Evolutionary conservation across 495 filamentous ascomycete genomes (phyloP).

Genomic region (Daldinia concentrica): DNA sequence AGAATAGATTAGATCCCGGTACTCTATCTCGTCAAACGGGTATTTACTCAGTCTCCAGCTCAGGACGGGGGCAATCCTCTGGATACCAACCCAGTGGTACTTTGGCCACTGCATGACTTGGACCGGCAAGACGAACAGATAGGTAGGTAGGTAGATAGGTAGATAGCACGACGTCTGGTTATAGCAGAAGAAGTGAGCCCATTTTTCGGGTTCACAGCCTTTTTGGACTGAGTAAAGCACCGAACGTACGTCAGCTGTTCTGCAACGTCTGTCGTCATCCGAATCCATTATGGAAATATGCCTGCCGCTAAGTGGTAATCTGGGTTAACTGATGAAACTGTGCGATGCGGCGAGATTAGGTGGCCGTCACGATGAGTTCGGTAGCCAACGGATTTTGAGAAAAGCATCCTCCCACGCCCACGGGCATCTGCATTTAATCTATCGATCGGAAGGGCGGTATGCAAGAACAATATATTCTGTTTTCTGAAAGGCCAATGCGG

Average conservation of each 20-base stretch:
- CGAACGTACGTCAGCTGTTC: slow-evolving; percentile 42
- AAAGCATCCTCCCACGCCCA: slow-evolving; percentile 25
- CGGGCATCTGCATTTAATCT: slow-evolving; percentile 45
- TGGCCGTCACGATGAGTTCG: slow-evolving; percentile 37
- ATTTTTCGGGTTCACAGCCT: slow-evolving; percentile 43
- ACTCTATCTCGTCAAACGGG: slow-evolving; percentile 16
- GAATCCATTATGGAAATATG: slow-evolving; percentile 24
- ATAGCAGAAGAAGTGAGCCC: slow-evolving; percentile 34
- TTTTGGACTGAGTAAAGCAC: slow-evolving; percentile 30
- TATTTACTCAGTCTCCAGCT: slow-evolving; percentile 9
- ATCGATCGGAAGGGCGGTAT: slow-evolving; percentile 44
- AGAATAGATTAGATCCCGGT: slow-evolving; percentile 37
- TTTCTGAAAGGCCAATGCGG: slow-evolving; percentile 21
- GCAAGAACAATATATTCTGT: slow-evolving; percentile 36
- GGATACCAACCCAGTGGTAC: slow-evolving; percentile 35
- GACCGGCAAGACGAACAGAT: slow-evolving; percentile 27
- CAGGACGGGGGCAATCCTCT: slow-evolving; percentile 8
- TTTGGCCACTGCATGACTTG: slow-evolving; percentile 30
- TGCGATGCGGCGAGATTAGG: slow-evolving; percentile 45
- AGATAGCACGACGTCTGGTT: slow-evolving; percentile 33
- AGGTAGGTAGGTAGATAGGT: not conserved
- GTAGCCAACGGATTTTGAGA: slow-evolving; percentile 42
- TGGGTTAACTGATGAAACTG: slow-evolving; percentile 33
- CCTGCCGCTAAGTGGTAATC: slow-evolving; percentile 17
- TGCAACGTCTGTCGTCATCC: slow-evolving; percentile 43